Percentiles rank a stretch among this genome's conserved stretches.
Evolutionary conservation across 495 filamentous ascomycete genomes (phyloP).

Genomic region (Penicillium verhagenii): DNA sequence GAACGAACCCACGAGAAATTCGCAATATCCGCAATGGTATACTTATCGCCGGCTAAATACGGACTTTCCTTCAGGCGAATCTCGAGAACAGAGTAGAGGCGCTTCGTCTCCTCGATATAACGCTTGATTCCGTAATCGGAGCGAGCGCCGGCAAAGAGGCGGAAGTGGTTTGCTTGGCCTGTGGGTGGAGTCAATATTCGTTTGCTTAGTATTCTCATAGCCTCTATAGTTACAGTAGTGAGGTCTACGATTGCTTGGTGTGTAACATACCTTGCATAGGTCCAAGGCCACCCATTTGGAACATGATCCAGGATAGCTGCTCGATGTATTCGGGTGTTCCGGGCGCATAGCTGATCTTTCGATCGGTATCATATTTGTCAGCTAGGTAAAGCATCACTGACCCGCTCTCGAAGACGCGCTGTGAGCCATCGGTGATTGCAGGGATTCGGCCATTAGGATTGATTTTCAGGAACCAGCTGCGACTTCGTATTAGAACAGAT

Average conservation of each 20-base stretch:
- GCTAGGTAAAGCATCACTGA: conserved; percentile 49
- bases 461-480: conserved; percentile 75
- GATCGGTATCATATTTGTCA: conserved; percentile 45
- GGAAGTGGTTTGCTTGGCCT: conserved; percentile 47
- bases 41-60: conserved; percentile 39
- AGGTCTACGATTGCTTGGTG: no score
- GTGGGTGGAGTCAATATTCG: neutral
- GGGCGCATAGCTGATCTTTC: conserved; percentile 43
- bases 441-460: conserved; percentile 93
- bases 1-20: conserved; percentile 36
- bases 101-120: conserved; percentile 38
- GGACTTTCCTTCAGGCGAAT: conserved; percentile 41
- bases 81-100: conserved; percentile 43
- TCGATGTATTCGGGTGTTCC: conserved; percentile 44
- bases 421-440: conserved; percentile 50
- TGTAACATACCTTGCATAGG: conserved; percentile 35
- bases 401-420: conserved; percentile 48
- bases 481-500: neutral
- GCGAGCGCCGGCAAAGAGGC: conserved; percentile 32
- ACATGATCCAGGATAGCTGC: conserved; percentile 47
- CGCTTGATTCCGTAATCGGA: conserved; percentile 44
- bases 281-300: conserved; percentile 41
- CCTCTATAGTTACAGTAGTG: no score
- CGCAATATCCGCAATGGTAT: conserved; percentile 45
- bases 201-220: neutral